A percentile compares a stretch with the other conserved stretches of the same genome.
phyloP scores from a whole-genome alignment of 495 filamentous ascomycete genomes.

The Trichodelitschia bisporula region DNA sequence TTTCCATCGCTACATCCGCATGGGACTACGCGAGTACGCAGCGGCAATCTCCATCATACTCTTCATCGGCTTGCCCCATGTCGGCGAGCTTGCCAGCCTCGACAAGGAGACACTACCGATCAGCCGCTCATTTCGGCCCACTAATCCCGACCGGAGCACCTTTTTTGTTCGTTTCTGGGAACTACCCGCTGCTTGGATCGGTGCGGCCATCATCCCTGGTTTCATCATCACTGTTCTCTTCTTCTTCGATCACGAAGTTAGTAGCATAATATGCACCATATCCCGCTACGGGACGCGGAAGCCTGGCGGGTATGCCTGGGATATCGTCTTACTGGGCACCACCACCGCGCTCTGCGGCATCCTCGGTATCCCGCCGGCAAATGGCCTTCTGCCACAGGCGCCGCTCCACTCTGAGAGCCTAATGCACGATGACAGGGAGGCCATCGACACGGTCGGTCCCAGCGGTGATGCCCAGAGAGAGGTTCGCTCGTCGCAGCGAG shows the following conservation, averaged over 20 bases:
- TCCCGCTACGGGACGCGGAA: constrained; percentile 72
- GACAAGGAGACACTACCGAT: constrained; percentile 9
- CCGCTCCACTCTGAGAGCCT: constrained; percentile 66
- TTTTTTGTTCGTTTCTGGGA: constrained; percentile 83
- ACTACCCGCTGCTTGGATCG: constrained; percentile 42
- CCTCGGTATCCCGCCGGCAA: constrained; percentile 64
- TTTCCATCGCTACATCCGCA: constrained; percentile 39
- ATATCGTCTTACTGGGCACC: constrained; percentile 63
- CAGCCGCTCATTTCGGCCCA: constrained; percentile 27
- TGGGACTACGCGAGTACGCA: constrained; percentile 42
- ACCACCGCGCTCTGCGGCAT: constrained; percentile 67
- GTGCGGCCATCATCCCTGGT: constrained; percentile 68
- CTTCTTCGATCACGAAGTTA: constrained; percentile 62
- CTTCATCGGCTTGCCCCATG: constrained; percentile 14
- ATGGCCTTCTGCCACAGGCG: constrained; percentile 52
- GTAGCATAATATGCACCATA: constrained; percentile 28
- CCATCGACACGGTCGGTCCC: constrained; percentile 13
- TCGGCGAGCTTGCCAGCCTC: constrained; percentile 12
- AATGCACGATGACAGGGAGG: constrained; percentile 28
- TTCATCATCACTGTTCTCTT: constrained; percentile 64
- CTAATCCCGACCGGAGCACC: constrained; percentile 41
- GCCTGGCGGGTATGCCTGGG: constrained; percentile 86
- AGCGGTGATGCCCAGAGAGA: constrained; percentile 20
- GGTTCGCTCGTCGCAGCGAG: constrained; percentile 20
- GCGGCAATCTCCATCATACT: constrained; percentile 26